phyloP scores from a whole-genome alignment of 352 stramenopile species.

The Phytophthora tentaculata region DNA sequence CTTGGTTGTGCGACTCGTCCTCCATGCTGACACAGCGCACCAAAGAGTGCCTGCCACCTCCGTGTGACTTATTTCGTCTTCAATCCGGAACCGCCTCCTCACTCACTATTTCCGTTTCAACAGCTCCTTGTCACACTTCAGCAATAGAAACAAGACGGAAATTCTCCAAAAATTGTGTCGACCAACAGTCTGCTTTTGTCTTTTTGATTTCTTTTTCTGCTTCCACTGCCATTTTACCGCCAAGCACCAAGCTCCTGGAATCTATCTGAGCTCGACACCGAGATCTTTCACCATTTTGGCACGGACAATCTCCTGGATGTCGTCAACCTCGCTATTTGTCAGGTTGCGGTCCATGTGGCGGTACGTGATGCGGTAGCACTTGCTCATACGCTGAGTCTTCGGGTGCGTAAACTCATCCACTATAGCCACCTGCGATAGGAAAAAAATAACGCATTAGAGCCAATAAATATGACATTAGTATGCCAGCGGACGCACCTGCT shows the following conservation, averaged over 20 bases:
- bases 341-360: constrained; percentile 98
- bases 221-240: neutral
- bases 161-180: constrained; percentile 8
- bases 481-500: constrained; percentile 71
- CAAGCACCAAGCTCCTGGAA: constrained; percentile 14
- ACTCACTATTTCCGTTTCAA: constrained; percentile 38
- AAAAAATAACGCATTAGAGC: constrained; percentile 4
- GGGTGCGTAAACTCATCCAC: constrained; percentile 98
- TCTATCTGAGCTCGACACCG: constrained; percentile 92
- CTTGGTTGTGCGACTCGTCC: constrained; percentile 12
- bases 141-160: constrained; percentile 10
- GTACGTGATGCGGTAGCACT: constrained; percentile 99
- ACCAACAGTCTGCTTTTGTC: constrained; percentile 4
- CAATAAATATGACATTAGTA: neutral
- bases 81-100: constrained; percentile 26
- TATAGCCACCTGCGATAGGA: constrained; percentile 52
- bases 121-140: constrained; percentile 1
- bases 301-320: constrained; percentile 91
- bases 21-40: constrained; percentile 15
- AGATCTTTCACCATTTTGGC: constrained; percentile 79
- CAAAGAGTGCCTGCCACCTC: neutral
- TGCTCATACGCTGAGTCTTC: constrained; percentile 95
- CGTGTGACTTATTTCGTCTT: constrained; percentile 23
- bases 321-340: constrained; percentile 99
- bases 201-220: constrained; percentile 11